Conservation (phyloP, 495 filamentous ascomycete species). For the Venustampulla echinocandica region DNA sequence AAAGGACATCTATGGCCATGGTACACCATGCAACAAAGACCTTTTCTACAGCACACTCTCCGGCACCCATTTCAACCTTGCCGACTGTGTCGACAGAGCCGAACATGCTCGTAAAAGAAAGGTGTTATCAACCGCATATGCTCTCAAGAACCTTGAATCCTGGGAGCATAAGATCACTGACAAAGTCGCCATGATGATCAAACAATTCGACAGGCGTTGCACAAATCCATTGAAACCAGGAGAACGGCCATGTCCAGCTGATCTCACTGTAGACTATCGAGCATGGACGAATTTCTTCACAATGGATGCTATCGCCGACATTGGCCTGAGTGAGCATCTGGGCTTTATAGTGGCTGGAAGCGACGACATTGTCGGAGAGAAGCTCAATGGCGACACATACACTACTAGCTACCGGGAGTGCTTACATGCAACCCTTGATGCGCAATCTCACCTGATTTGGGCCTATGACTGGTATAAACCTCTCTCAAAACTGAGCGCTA, state of each 20-base stretch:
- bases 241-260: conserved; percentile 24
- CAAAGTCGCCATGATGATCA: conserved; percentile 36
- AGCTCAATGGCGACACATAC: conserved; percentile 34
- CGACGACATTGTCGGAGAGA: conserved; percentile 33
- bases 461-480: conserved; percentile 37
- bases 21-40: conserved; percentile 42
- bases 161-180: conserved; percentile 51
- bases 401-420: conserved; percentile 33
- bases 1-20: conserved; percentile 51
- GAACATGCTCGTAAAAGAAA: conserved; percentile 33
- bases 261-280: conserved; percentile 34
- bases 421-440: conserved; percentile 38
- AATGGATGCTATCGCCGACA: conserved; percentile 45
- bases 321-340: conserved; percentile 41
- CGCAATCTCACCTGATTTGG: conserved; percentile 37
- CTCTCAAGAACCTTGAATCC: conserved; percentile 44
- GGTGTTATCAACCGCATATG: conserved; percentile 43
- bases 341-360: conserved; percentile 42
- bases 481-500: conserved; percentile 18
- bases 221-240: conserved; percentile 19
- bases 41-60: conserved; percentile 32
- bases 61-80: conserved; percentile 26
- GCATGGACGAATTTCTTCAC: conserved; percentile 38
- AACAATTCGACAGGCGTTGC: conserved; percentile 30
- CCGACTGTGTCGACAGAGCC: conserved; percentile 22